Conservation (phyloP, 148 eudicot species). For the Rhododendron simsii region DNA sequence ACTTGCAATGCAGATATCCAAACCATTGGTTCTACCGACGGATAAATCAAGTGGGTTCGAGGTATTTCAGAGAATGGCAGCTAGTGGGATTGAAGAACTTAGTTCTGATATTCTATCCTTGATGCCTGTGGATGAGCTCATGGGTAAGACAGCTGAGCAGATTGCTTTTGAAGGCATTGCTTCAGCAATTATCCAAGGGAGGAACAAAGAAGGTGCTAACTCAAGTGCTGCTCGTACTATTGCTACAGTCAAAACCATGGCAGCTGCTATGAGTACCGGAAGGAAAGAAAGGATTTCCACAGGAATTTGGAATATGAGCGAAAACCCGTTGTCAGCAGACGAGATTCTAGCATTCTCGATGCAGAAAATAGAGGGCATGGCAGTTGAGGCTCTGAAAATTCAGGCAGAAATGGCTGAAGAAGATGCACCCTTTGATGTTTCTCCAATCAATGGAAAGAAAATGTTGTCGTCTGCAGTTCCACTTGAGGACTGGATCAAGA, state of each 20-base stretch:
- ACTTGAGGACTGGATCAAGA: conserved; percentile 70
- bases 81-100: conserved; percentile 60
- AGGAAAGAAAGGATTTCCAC: conserved; percentile 78
- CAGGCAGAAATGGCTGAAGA: conserved; percentile 78
- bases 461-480: conserved; percentile 52
- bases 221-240: conserved; percentile 83
- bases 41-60: conserved; percentile 54
- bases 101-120: conserved; percentile 50
- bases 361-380: conserved; percentile 86
- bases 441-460: conserved; percentile 46
- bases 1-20: conserved; percentile 84
- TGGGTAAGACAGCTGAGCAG: conserved; percentile 89
- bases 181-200: conserved; percentile 76
- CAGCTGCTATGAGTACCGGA: conserved; percentile 55
- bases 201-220: conserved; percentile 92
- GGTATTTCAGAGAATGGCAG: conserved; percentile 74
- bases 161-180: conserved; percentile 99
- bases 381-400: conserved; percentile 72
- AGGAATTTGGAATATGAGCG: conserved; percentile 81
- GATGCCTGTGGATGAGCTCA: conserved; percentile 80
- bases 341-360: conserved; percentile 64
- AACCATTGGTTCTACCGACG: conserved; percentile 56
- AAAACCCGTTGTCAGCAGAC: conserved; percentile 55
- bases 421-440: conserved; percentile 83
- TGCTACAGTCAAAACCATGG: conserved; percentile 67